Conservation (phyloP, 2,329 filamentous ascomycete genomes). For the Neoarthrinium moseri region DNA sequence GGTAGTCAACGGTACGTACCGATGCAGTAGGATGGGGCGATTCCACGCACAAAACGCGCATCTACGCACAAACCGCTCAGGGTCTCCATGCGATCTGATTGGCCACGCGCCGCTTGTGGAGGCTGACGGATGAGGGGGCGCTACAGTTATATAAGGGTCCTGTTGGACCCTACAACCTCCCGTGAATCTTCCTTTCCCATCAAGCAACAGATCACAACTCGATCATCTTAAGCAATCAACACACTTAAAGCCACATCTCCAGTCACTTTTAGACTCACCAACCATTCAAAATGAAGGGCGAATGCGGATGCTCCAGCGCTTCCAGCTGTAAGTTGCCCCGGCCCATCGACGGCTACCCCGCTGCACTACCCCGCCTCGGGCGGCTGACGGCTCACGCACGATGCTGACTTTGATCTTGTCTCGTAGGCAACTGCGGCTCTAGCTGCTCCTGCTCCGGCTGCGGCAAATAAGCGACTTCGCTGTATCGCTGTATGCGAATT, state of each 20-base stretch:
- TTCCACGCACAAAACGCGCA: constrained; percentile 5
- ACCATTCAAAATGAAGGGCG: constrained; percentile 31
- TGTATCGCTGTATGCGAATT: neutral
- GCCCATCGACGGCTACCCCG: constrained; percentile 14
- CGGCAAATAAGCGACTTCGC: constrained; percentile 29
- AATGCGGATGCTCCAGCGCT: constrained; percentile 35
- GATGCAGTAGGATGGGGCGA: neutral
- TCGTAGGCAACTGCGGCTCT: constrained; percentile 24
- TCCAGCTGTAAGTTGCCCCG: constrained; percentile 28
- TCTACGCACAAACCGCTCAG: constrained; percentile 5
- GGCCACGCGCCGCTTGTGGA: neutral
- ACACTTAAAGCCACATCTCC: neutral
- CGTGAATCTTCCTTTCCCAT: neutral
- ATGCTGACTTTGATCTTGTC: neutral
- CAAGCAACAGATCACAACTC: neutral
- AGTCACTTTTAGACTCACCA: neutral
- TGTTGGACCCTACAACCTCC: neutral
- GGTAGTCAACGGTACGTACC: neutral
- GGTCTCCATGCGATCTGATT: constrained; percentile 2
- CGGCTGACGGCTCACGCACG: neutral
- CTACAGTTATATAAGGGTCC: constrained; percentile 13
- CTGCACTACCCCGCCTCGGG: constrained; percentile 3
- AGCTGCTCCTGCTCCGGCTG: constrained; percentile 33
- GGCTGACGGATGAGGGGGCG: constrained; percentile 1
- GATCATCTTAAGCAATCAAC: neutral